Percentiles rank a stretch among this genome's conserved stretches.
Evolutionary conservation across 257 asterid genomes (phyloP).

Genomic region (Lycium barbarum): DNA sequence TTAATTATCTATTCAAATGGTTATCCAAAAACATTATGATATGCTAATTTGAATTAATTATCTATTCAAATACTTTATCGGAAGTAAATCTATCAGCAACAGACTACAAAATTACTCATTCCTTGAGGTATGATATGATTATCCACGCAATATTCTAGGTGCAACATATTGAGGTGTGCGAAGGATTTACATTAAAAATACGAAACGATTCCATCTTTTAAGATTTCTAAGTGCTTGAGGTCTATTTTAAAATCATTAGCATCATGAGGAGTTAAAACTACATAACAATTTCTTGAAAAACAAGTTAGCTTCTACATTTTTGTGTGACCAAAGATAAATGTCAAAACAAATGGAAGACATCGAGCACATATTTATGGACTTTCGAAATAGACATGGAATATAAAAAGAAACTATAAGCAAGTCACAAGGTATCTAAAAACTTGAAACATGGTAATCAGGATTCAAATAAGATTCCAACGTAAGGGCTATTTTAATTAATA

Average conservation of each 20-base stretch:
- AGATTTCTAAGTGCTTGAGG: neutral
- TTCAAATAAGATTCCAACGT: constrained; percentile 1
- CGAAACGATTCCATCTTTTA: neutral
- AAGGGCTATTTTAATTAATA: neutral
- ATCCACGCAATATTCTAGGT: neutral
- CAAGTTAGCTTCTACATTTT: neutral
- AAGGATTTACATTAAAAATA: constrained; percentile 12
- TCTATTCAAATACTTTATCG: neutral
- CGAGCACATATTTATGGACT: neutral
- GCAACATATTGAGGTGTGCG: neutral
- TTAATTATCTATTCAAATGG: too few relatives aligned
- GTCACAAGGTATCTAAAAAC: neutral
- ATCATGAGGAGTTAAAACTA: neutral
- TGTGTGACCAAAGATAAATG: neutral
- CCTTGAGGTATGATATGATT: neutral
- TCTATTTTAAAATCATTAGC: neutral
- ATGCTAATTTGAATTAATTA: neutral
- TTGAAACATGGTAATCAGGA: neutral
- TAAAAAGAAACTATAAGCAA: neutral
- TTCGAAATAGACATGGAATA: neutral
- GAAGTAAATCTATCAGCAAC: neutral
- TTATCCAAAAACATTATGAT: neutral
- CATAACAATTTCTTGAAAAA: neutral
- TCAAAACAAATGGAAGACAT: neutral
- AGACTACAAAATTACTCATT: neutral